A percentile compares a stretch with the other conserved stretches of the same genome.
Evolutionary conservation across 805 yeast species (phyloP).

Genomic region (Yamadazyma takamatsuzukensis): DNA sequence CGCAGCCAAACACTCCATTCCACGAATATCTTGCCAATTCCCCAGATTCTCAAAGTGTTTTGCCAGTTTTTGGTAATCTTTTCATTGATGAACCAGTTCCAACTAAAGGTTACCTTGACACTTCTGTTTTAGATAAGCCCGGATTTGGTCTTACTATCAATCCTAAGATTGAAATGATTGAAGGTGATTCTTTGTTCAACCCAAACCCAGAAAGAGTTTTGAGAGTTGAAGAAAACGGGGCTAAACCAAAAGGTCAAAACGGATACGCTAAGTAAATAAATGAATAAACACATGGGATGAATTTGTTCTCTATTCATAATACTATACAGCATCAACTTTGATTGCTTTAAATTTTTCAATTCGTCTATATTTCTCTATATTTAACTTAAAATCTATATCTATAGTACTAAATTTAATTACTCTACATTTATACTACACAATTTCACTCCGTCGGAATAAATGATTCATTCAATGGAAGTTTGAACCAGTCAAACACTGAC

Average conservation of each 20-base stretch:
- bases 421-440: no score
- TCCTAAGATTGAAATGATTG: slow-evolving; percentile 38
- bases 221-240: slow-evolving; percentile 12
- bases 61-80: slow-evolving; percentile 46
- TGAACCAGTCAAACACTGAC: slow-evolving; percentile 16
- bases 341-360: no score
- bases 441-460: no score
- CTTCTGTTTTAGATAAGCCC: slow-evolving; percentile 41
- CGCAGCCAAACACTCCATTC: slow-evolving; percentile 49
- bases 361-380: no score
- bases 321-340: no score
- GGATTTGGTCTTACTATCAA: slow-evolving; percentile 49
- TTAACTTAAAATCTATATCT: no score
- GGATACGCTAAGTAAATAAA: slow-evolving; percentile 1
- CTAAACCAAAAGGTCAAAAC: no score
- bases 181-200: slow-evolving; percentile 34
- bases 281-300: no score
- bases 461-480: slow-evolving; percentile 10
- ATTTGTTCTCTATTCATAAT: no score
- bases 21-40: slow-evolving; percentile 51
- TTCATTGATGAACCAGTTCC: slow-evolving; percentile 49
- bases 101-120: slow-evolving; percentile 38
- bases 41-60: slow-evolving; percentile 41
- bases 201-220: slow-evolving; percentile 40
- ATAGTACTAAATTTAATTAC: no score